These are phyloP conservation scores for Epichloe bromicola DNA, from an alignment of 2,329 filamentous ascomycete species.

Conservation along the genomic window DNA sequence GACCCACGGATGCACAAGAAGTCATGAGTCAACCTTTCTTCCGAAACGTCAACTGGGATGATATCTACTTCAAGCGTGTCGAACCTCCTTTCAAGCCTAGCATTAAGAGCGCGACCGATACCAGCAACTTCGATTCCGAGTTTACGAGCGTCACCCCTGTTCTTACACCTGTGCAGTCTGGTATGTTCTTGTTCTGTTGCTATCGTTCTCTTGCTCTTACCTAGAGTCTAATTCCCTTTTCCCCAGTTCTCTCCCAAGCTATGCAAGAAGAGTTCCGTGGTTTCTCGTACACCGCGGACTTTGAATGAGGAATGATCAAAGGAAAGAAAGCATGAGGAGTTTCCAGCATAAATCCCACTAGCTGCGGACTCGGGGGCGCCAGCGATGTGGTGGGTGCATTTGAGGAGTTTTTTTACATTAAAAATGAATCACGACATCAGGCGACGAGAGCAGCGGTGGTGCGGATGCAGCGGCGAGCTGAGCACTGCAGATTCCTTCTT, in stretches of 20 bases:
- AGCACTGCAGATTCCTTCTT: background rate
- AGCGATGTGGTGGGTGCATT: background rate
- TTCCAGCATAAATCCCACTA: constrained; percentile 5
- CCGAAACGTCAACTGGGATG: constrained; percentile 95
- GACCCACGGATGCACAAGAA: constrained; percentile 93
- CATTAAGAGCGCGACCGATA: constrained; percentile 88
- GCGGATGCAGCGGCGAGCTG: background rate
- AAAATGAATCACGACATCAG: background rate
- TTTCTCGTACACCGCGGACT: constrained; percentile 93
- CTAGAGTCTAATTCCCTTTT: constrained; percentile 13
- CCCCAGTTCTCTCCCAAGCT: constrained; percentile 78
- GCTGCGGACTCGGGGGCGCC: background rate
- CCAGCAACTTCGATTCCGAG: constrained; percentile 98
- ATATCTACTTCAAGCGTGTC: constrained; percentile 92
- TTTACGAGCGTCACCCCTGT: constrained; percentile 98
- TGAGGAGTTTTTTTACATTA: background rate
- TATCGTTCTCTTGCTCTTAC: background rate
- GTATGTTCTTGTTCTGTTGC: constrained; percentile 40
- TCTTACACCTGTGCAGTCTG: constrained; percentile 90
- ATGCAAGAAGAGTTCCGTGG: constrained; percentile 99
- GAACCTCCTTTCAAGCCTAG: constrained; percentile 78
- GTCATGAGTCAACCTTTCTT: constrained; percentile 99
- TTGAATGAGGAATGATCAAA: constrained; percentile 40
- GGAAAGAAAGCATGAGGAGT: background rate
- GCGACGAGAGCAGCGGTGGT: background rate